Base-by-base conservation (phyloP, 2,329 filamentous ascomycete species). In the Colletotrichum musicola region DNA sequence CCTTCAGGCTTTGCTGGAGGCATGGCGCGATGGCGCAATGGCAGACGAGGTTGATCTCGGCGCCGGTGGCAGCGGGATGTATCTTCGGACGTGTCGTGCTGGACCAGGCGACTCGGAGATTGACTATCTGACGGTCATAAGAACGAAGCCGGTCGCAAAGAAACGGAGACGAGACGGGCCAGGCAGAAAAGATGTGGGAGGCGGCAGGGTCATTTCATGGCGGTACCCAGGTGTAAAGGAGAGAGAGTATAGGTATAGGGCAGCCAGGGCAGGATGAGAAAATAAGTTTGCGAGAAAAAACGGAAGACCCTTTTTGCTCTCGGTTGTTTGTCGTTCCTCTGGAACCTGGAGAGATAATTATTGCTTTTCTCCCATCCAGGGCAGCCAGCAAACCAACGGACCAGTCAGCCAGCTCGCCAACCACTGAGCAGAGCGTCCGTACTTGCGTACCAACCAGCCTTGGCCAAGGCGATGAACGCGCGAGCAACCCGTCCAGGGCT, bases 311-410 rank as follows among this genome's bases (percentile, higher is more conserved):
- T 69, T 58, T 57, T 56, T 44, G 56, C 61, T 55, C 62, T 68
- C 63, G 67, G 62, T 68, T 68, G 65, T 68, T 68, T 68, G 61
- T 60, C 62, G 61, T 60, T 55, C 27, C 51, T 63, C 38, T 55
- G 55, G 65, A n/a, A 60, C 65, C 65, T 55, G 61, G 55, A 68
- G 65, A 65, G 62, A 68, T 65, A 53, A 69, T 67, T 69, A 69
- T 69, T 69, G 67, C 67, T 69, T 67, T 69, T 69, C 67, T 58
- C 44, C 67, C 49, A 46, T 42, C 61, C 65, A 55, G 50, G 60
- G 49, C 61, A 57, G 55, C 38, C 40, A n/a, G 20, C 54, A 42
- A 44, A 35, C 47, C 54, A 62, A 62, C 49, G n/a, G 59, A 54
- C 59, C 59, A 62, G 59, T 62, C 49, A 62, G 58, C 46, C 18